Base-by-base conservation (phyloP, 441 rosid genomes). In the Capsella rubella region DNA sequence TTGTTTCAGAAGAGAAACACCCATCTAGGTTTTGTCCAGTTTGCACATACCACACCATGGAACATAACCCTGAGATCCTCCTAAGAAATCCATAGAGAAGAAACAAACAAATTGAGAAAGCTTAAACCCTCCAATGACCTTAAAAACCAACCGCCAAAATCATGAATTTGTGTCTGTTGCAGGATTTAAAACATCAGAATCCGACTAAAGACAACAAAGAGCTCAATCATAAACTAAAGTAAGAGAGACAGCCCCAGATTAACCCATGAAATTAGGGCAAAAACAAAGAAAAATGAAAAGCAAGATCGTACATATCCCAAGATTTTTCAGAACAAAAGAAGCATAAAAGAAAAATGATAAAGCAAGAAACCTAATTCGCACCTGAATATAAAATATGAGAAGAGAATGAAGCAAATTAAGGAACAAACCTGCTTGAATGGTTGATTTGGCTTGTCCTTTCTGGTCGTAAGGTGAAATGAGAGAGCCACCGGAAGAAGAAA, bases 1-100 rank as follows among this genome's bases (percentile, higher is more conserved):
- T 81, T 72, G 86, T 65, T 83, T 90, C 69, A 60, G 67, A 46
- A 82, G 74, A 79, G 87, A 80, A 83, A 84, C 87, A 82, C 82
- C 97, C 97, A 89, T 93, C 87, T 86, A 89, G 80, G 82, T 80
- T 55, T 78, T 18, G 42, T 34, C 71, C 51, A 35, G 14, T 29
- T 40, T 51, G 72, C 10, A 6, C 71, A 66, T 77, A 67, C 35
- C 50, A 47, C 57, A 72, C 64, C 81, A 73, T 56, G 64, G 35
- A 49, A 37, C 28, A 43, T 12, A 14, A 45, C 49, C 49, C 42
- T 8, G 21, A 78, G 52, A 66, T 62, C 60, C 81, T 62, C 60
- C 81, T 78, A 59, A 59, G 75, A 68, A 61, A 39, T 34, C 39
- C 50, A 67, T 3, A 51, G 1, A 51, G 21, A 60, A 25, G 12